Conservation (phyloP, 805 yeast genomes). For the Candida wancherniae region DNA sequence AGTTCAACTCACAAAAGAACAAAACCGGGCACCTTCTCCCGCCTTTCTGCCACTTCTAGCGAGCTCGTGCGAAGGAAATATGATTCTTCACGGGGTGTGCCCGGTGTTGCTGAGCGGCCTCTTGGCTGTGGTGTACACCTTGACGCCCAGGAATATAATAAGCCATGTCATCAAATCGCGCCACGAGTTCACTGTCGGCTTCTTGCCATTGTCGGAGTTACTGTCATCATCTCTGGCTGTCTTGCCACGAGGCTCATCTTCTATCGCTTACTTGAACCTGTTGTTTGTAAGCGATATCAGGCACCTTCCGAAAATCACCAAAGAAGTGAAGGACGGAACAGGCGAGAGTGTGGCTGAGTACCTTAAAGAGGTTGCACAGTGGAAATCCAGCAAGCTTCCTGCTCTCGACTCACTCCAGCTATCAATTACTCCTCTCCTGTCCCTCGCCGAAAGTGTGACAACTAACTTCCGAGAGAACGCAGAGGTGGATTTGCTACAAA, state of each 20-base stretch:
- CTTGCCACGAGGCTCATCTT: too few species aligned
- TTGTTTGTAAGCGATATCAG: constrained; percentile 2
- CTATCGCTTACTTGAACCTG: constrained; percentile 6
- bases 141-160: constrained; percentile 11
- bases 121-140: constrained; percentile 9
- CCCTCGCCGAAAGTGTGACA: constrained; percentile 7
- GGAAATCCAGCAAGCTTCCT: constrained; percentile 13
- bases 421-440: neutral
- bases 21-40: constrained; percentile 11
- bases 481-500: constrained; percentile 19
- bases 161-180: constrained; percentile 21
- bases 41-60: constrained; percentile 17
- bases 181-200: constrained; percentile 9
- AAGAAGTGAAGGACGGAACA: constrained; percentile 2
- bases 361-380: constrained; percentile 12
- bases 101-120: constrained; percentile 5
- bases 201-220: constrained; percentile 4
- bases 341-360: constrained; percentile 9
- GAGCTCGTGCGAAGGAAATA: constrained; percentile 23
- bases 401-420: neutral
- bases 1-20: constrained; percentile 10
- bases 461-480: constrained; percentile 18
- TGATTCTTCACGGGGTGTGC: constrained; percentile 12
- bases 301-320: constrained; percentile 3
- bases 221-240: too few species aligned